Evolutionary conservation across 495 filamentous ascomycete genomes (phyloP).

Genomic region (Cryomyces antarcticus): DNA sequence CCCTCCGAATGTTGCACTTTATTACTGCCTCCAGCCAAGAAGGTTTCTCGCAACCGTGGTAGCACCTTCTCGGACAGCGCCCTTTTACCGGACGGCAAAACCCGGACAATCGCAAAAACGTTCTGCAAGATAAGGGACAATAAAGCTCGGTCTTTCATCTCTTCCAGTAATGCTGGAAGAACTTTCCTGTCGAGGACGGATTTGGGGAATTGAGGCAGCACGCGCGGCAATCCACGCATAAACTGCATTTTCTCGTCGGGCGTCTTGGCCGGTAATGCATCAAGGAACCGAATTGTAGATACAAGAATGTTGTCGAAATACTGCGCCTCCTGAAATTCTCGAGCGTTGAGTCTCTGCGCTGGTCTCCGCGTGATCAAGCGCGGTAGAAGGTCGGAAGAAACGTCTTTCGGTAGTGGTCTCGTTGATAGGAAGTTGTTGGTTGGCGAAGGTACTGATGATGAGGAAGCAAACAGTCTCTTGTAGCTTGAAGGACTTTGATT

Average conservation of each 20-base stretch:
- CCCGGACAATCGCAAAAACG: slow-evolving; percentile 65
- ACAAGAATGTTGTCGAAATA: slow-evolving; percentile 96
- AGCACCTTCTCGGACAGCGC: slow-evolving; percentile 68
- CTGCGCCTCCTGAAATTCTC: slow-evolving; percentile 78
- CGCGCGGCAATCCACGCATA: slow-evolving; percentile 67
- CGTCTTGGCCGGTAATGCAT: slow-evolving; percentile 77
- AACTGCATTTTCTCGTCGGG: slow-evolving; percentile 79
- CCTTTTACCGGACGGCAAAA: slow-evolving; percentile 53
- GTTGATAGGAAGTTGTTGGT: slow-evolving; percentile 71
- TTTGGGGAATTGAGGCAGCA: slow-evolving; percentile 75
- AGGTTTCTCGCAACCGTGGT: slow-evolving; percentile 65
- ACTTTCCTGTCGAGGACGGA: slow-evolving; percentile 90
- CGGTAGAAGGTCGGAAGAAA: slow-evolving; percentile 54
- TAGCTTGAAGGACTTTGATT: slow-evolving; percentile 60
- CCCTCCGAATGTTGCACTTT: slow-evolving; percentile 37
- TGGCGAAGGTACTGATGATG: slow-evolving; percentile 52
- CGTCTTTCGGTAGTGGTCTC: slow-evolving; percentile 55
- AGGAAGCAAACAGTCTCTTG: slow-evolving; percentile 56
- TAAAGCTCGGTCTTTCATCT: slow-evolving; percentile 76
- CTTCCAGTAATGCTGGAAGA: slow-evolving; percentile 69
- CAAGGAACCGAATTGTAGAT: slow-evolving; percentile 85
- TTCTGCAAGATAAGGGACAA: slow-evolving; percentile 71
- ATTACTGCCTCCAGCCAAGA: slow-evolving; percentile 25
- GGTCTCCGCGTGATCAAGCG: slow-evolving; percentile 69
- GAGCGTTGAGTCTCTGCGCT: slow-evolving; percentile 67